These are phyloP conservation scores for Strobilomyces echinocephalus DNA, from an alignment of 768 basidiomycete genomes.

Conservation along the genomic window DNA sequence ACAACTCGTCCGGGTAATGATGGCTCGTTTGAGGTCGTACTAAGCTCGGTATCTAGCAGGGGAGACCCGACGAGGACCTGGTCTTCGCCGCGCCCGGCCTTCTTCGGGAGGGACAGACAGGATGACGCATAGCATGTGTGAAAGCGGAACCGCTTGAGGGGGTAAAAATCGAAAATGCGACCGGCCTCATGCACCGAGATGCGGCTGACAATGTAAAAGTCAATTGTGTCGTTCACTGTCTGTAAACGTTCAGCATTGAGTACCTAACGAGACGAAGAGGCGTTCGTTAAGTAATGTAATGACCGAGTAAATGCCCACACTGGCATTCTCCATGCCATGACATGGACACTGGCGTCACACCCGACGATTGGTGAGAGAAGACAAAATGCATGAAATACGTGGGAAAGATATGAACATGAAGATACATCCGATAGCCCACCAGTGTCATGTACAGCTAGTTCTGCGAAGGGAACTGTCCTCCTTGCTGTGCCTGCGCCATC, in stretches of 20 bases:
- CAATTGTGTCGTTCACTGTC: background rate
- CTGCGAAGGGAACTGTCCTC: constrained; percentile 31
- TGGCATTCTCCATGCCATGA: no score
- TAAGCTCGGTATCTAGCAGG: background rate
- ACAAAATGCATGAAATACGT: constrained; percentile 7
- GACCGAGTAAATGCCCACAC: no score
- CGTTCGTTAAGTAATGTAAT: constrained; percentile 1
- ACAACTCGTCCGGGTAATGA: no score
- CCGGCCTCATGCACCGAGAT: background rate
- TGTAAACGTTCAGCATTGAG: background rate
- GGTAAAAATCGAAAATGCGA: background rate
- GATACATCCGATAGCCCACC: background rate
- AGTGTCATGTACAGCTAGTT: constrained; percentile 18
- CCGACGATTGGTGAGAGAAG: no score
- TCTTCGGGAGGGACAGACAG: background rate
- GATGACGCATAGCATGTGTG: background rate
- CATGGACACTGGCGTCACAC: constrained; percentile 6
- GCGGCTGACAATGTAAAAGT: background rate
- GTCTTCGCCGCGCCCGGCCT: background rate
- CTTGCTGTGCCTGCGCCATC: constrained; percentile 29
- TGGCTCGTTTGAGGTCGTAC: background rate
- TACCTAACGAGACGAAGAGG: background rate
- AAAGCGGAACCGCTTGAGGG: background rate
- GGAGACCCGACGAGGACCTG: background rate
- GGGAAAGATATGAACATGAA: constrained; percentile 6